Evolutionary conservation across 1,284 basidiomycete genomes (phyloP), one percentile per base, ranked within the genome.

Genomic region (Sporisorium scitamineum): DNA sequence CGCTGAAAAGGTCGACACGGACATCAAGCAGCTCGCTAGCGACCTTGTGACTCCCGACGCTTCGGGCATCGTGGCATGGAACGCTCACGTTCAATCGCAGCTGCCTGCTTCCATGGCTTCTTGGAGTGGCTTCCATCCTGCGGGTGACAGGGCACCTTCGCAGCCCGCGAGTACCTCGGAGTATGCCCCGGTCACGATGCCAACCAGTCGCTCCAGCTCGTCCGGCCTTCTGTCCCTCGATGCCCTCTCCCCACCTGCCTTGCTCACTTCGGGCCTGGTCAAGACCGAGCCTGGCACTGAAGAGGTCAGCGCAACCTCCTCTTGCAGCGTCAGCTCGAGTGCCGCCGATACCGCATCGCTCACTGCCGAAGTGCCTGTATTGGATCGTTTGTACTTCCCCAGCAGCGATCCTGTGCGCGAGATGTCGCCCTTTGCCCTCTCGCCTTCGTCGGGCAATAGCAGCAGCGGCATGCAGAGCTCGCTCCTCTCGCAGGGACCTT

Each of bases 11-110:
- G 32, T 69, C 45, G 69, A 65, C 47, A 51, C 50, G 24, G 61
- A 71, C 27, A 51, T 47, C 34, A 70, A 76, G 53, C 58, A 66
- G 55, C 57, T 70, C 14, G 56, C 71, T 7, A 47, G 59, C 18
- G 62, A 70, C 3, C 59, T 73, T 6, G 24, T 62, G 47, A 31
- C 48, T 3, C 41, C 57, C 5, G 71, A 74, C 52, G 27, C 44
- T 18, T 59, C 53, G 2, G 71, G 67, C 16, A 74, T 74, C 22
- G 52, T 65, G 5, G 71, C 71, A 0, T 74, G 71, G 71, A 74
- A 74, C 31, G 71, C 67, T 0, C 66, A 74, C 34, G 71, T 74
- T 2, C 71, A 70, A 31, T 70, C 71, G 16, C 62, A 70, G 47
- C 16, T 62, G 37, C 61, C 60, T 8, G 67, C 54, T 5, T 55